Evolutionary conservation across 257 asterid genomes (phyloP).

Genomic region (Gardenia jasminoides): DNA sequence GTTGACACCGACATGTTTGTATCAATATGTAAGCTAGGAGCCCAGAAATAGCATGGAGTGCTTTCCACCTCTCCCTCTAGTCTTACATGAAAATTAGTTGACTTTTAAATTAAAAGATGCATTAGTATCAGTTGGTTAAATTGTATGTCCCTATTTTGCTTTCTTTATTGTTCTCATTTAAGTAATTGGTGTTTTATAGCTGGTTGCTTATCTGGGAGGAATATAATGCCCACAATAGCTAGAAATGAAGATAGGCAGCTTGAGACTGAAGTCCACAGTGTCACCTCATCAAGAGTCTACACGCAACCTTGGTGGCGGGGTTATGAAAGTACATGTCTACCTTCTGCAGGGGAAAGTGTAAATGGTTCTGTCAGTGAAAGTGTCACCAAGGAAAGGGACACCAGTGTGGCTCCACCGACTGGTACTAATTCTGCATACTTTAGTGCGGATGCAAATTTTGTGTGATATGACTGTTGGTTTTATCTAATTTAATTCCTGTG

Average conservation of each 20-base stretch:
- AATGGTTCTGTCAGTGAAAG: constrained; percentile 36
- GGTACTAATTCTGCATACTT: constrained; percentile 41
- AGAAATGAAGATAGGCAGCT: constrained; percentile 42
- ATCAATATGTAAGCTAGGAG: neutral
- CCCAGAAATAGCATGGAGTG: neutral
- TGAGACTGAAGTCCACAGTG: constrained; percentile 42
- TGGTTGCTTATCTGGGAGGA: constrained; percentile 30
- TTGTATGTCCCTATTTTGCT: neutral
- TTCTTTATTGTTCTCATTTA: neutral
- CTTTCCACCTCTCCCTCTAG: neutral
- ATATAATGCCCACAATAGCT: constrained; percentile 67
- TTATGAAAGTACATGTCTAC: constrained; percentile 46
- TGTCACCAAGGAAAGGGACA: constrained; percentile 33
- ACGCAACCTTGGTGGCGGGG: constrained; percentile 78
- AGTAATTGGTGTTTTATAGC: constrained; percentile 21
- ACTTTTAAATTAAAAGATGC: neutral
- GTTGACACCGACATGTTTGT: neutral
- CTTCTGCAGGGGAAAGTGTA: constrained; percentile 38
- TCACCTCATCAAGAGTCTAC: constrained; percentile 39
- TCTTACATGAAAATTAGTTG: neutral
- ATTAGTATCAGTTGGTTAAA: neutral
- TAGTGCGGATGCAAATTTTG: neutral
- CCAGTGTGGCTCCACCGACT: constrained; percentile 32
- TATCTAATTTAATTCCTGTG: no score
- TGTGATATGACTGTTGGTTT: neutral